These are phyloP conservation scores for Ampelocalamus luodianensis DNA, from an alignment of 176 grass and related monocot genomes.

Conservation along the genomic window DNA sequence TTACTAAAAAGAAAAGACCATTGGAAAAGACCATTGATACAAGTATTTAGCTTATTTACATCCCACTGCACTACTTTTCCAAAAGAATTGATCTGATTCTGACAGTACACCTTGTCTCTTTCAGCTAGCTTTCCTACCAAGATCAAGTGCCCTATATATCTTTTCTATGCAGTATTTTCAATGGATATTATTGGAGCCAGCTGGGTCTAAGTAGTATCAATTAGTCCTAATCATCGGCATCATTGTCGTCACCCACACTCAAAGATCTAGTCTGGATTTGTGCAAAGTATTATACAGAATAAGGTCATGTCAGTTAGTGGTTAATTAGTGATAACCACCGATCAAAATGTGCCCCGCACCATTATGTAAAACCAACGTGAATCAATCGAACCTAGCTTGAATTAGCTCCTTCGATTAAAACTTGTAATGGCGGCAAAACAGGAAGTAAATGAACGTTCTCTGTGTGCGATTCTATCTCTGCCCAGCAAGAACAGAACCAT, in stretches of 20 bases:
- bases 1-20: constrained; percentile 6
- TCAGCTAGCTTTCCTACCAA: constrained; percentile 36
- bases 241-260: constrained; percentile 45
- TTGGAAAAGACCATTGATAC: not conserved
- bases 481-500: not conserved
- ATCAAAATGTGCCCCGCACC: constrained; percentile 22
- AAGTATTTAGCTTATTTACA: constrained; percentile 11
- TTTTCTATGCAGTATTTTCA: constrained; percentile 20
- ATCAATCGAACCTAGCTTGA: constrained; percentile 24
- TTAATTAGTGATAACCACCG: not conserved
- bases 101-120: constrained; percentile 51
- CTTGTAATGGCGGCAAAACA: too few relatives aligned
- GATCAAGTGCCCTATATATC: constrained; percentile 30
- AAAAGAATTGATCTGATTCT: constrained; percentile 41
- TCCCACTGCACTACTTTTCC: constrained; percentile 16
- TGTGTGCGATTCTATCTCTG: not conserved
- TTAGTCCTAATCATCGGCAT: constrained; percentile 35
- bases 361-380: constrained; percentile 41
- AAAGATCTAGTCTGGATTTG: constrained; percentile 38
- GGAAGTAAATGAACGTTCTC: too few relatives aligned
- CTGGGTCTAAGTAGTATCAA: constrained; percentile 33
- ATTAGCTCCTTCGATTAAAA: not conserved
- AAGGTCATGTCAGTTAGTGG: constrained; percentile 28
- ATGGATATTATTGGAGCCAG: not conserved
- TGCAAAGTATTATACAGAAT: constrained; percentile 31